These are phyloP conservation scores for Cudoniella acicularis DNA, from an alignment of 495 filamentous ascomycete species.

Conservation along the genomic window DNA sequence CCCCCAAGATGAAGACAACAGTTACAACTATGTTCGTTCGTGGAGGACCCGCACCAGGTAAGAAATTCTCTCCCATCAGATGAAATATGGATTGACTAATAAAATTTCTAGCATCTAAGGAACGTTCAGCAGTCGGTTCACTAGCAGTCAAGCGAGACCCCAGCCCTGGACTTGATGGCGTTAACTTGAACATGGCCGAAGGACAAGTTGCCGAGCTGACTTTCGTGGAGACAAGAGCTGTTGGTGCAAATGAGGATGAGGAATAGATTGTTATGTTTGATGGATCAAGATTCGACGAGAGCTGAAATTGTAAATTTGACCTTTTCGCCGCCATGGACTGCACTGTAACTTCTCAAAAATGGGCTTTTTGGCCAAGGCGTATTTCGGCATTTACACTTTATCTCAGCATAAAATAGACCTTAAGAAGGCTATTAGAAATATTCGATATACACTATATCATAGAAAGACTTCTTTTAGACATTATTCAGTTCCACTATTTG, in stretches of 20 bases:
- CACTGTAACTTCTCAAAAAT: background rate
- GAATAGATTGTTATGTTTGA: slow-evolving; percentile 14
- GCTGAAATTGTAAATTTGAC: background rate
- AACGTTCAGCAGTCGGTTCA: slow-evolving; percentile 18
- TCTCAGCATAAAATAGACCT: background rate
- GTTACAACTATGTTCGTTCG: slow-evolving; percentile 49
- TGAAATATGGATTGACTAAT: background rate
- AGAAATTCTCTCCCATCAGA: slow-evolving; percentile 20
- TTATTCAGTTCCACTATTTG: background rate
- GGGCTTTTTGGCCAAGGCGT: background rate
- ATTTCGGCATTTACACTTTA: background rate
- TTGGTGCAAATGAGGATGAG: slow-evolving; percentile 28
- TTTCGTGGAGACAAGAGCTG: slow-evolving; percentile 41
- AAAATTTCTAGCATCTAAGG: slow-evolving; percentile 3
- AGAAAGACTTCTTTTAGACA: background rate
- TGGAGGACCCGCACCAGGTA: slow-evolving; percentile 39
- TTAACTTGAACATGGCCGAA: slow-evolving; percentile 46
- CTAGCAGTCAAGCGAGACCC: slow-evolving; percentile 33
- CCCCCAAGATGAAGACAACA: slow-evolving; percentile 33
- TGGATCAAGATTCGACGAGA: background rate
- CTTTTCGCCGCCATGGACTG: background rate
- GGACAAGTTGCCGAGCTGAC: slow-evolving; percentile 46
- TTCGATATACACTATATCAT: background rate
- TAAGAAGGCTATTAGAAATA: background rate
- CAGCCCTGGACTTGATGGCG: slow-evolving; percentile 37